Evolutionary conservation across 352 stramenopile species (phyloP).

Genomic region (Globisporangium echinulatum): DNA sequence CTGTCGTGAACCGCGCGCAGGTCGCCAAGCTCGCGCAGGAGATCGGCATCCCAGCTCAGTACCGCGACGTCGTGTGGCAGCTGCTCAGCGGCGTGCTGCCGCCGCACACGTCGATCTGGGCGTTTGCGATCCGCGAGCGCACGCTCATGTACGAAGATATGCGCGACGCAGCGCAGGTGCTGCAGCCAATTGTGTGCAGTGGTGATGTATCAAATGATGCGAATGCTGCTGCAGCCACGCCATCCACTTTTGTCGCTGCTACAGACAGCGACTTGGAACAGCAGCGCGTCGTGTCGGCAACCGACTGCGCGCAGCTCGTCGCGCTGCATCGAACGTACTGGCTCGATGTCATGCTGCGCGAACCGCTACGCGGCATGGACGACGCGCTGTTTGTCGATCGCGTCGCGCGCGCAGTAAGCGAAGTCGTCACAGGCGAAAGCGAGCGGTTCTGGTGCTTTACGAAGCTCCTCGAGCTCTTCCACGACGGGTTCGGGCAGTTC

Average conservation of each 20-base stretch:
- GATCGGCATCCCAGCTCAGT: constrained; percentile 53
- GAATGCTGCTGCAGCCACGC: not conserved
- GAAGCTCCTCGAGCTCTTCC: constrained; percentile 51
- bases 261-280: constrained; percentile 1
- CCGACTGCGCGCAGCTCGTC: constrained; percentile 16
- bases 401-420: constrained; percentile 30
- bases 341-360: constrained; percentile 23
- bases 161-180: constrained; percentile 34
- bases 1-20: constrained; percentile 51
- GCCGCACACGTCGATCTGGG: constrained; percentile 52
- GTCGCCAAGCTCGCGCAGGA: constrained; percentile 71
- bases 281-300: not conserved
- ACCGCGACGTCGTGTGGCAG: constrained; percentile 50
- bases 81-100: constrained; percentile 51
- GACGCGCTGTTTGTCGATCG: constrained; percentile 26
- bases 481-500: constrained; percentile 40
- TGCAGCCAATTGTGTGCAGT: constrained; percentile 17
- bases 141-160: constrained; percentile 64
- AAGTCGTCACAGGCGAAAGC: constrained; percentile 26
- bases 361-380: constrained; percentile 31
- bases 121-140: constrained; percentile 43
- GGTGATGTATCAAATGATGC: not conserved
- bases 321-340: constrained; percentile 41
- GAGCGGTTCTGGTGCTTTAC: constrained; percentile 74
- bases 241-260: constrained; percentile 2